Percentiles rank a stretch among this genome's conserved stretches.
Evolutionary conservation across 1,284 basidiomycete genomes (phyloP).

Genomic region (Naganishia sp.): DNA sequence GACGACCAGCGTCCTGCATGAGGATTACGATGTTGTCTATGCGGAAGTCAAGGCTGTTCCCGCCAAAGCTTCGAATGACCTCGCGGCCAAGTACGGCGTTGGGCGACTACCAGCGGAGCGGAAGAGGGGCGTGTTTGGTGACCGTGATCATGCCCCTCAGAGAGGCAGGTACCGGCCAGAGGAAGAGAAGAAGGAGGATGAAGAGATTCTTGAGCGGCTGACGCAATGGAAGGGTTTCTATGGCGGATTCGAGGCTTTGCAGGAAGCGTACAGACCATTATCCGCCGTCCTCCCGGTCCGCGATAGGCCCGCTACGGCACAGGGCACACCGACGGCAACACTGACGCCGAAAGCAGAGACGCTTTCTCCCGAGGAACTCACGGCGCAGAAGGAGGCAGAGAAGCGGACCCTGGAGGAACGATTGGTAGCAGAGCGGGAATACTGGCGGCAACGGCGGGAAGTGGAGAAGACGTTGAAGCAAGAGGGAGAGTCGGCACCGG

Average conservation of each 20-base stretch:
- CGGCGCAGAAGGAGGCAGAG: slow-evolving; percentile 18
- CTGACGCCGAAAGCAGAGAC: not conserved
- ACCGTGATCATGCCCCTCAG: not conserved
- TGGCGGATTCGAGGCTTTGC: slow-evolving; percentile 27
- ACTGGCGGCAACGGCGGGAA: slow-evolving; percentile 9
- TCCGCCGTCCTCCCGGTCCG: not conserved
- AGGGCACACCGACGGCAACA: not conserved
- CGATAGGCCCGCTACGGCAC: not conserved
- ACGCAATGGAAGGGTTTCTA: slow-evolving; percentile 30
- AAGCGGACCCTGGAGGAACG: slow-evolving; percentile 16
- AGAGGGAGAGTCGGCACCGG: not conserved
- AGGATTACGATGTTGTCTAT: slow-evolving; percentile 8
- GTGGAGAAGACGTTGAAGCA: not conserved
- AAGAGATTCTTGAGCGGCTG: slow-evolving; percentile 13
- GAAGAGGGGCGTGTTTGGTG: slow-evolving; percentile 4
- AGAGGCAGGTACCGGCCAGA: slow-evolving; percentile 5
- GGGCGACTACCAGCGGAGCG: not conserved
- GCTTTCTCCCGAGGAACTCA: not conserved
- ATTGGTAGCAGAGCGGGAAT: slow-evolving; percentile 14
- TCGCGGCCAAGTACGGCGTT: slow-evolving; percentile 6
- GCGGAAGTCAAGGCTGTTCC: slow-evolving; percentile 2
- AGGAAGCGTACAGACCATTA: slow-evolving; percentile 9
- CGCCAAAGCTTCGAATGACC: not conserved
- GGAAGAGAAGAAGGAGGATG: slow-evolving; percentile 19
- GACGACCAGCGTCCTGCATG: no score